A percentile compares a stretch with the other conserved stretches of the same genome.
These are phyloP conservation scores for Verbena officinalis DNA, from an alignment of 257 asterid species.

Conservation along the genomic window DNA sequence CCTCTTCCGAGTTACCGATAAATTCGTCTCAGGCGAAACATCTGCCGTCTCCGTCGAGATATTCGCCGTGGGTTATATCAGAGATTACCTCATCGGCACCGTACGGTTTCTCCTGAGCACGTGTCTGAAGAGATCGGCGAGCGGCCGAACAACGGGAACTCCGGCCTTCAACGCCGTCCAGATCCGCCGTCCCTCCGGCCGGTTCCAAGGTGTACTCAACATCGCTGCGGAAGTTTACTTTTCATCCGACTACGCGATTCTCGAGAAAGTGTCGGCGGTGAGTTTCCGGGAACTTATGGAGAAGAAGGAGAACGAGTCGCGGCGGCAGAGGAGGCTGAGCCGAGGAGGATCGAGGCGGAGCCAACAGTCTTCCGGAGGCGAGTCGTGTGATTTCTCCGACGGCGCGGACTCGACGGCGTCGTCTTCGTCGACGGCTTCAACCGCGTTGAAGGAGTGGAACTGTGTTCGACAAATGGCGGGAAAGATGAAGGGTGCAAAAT, in stretches of 20 bases:
- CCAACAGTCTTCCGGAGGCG: slow-evolving; percentile 62
- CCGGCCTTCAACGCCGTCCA: slow-evolving; percentile 82
- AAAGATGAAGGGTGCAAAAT: slow-evolving; percentile 47
- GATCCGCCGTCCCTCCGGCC: slow-evolving; percentile 83
- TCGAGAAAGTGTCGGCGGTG: slow-evolving; percentile 60
- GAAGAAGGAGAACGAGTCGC: slow-evolving; percentile 45
- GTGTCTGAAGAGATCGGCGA: slow-evolving; percentile 34
- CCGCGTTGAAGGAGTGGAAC: slow-evolving; percentile 73
- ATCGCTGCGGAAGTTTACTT: slow-evolving; percentile 63
- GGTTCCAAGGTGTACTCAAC: slow-evolving; percentile 82
- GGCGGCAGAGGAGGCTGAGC: slow-evolving; percentile 57
- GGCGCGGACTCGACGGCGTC: slow-evolving; percentile 70
- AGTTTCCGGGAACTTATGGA: slow-evolving; percentile 65
- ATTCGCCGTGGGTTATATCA: slow-evolving; percentile 70
- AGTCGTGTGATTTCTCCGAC: slow-evolving; percentile 71
- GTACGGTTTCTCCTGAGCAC: slow-evolving; percentile 77
- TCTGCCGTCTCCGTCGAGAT: slow-evolving; percentile 84
- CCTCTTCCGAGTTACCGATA: slow-evolving; percentile 71
- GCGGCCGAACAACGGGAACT: slow-evolving; percentile 31
- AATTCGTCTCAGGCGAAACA: slow-evolving; percentile 71
- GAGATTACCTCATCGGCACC: slow-evolving; percentile 65
- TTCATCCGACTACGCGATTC: slow-evolving; percentile 50
- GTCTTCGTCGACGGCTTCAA: slow-evolving; percentile 60
- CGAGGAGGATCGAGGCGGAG: slow-evolving; percentile 67
- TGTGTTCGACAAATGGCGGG: slow-evolving; percentile 58